Percentiles rank a stretch among this genome's conserved stretches.
Evolutionary conservation across 108 stramenopile genomes (phyloP).

Genomic region (Nitzschia sp.): DNA sequence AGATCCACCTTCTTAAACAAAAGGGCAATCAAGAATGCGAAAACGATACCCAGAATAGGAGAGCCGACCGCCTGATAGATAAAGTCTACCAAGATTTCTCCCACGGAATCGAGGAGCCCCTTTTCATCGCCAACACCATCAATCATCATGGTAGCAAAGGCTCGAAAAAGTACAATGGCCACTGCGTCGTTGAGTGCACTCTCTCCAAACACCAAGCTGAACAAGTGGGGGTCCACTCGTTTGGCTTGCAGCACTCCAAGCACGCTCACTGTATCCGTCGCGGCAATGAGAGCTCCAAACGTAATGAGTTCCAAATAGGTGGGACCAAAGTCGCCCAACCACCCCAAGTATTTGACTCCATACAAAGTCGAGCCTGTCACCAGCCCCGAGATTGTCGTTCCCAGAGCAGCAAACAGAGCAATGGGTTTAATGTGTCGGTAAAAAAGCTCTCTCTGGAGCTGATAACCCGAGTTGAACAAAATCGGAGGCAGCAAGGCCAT

Average conservation of each 20-base stretch:
- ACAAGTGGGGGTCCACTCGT: conserved; percentile 72
- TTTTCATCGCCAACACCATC: conserved; percentile 10
- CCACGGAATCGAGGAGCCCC: conserved; percentile 22
- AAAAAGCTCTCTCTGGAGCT: conserved; percentile 61
- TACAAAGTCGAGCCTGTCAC: conserved; percentile 54
- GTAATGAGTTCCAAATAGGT: conserved; percentile 63
- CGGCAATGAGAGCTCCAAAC: conserved; percentile 80
- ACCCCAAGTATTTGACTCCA: conserved; percentile 18
- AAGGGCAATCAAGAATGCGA: conserved; percentile 48
- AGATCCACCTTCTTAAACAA: conserved; percentile 63
- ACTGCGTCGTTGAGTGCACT: conserved; percentile 87
- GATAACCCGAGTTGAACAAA: conserved; percentile 83
- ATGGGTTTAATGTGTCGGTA: conserved; percentile 66
- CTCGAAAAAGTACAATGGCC: conserved; percentile 71
- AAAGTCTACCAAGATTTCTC: conserved; percentile 46
- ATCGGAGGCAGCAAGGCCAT: conserved; percentile 82
- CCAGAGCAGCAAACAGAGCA: conserved; percentile 61
- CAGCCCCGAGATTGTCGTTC: conserved; percentile 63
- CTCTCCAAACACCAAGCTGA: conserved; percentile 89
- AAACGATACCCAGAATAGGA: conserved; percentile 55
- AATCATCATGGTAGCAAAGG: conserved; percentile 32
- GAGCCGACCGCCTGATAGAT: conserved; percentile 55
- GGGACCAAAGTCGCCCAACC: conserved; percentile 38
- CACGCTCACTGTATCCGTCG: conserved; percentile 83
- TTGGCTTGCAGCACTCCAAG: conserved; percentile 70